Conservation (phyloP, 2,329 filamentous ascomycete species). For the Coniochaeta ligniaria region DNA sequence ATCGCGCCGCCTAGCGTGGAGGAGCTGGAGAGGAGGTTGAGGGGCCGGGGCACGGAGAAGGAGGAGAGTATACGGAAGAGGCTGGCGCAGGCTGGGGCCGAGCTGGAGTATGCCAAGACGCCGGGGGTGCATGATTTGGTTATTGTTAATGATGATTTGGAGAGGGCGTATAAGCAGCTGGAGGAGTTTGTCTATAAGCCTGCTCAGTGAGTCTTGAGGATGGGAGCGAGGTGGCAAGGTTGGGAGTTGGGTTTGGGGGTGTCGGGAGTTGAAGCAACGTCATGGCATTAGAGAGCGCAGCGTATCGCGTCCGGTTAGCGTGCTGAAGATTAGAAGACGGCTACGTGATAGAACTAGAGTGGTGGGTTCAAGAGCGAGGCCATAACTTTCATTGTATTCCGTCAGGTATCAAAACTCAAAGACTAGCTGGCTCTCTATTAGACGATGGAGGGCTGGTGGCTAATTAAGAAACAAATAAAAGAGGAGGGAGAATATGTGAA, state of each 20-base stretch:
- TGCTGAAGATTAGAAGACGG: neutral
- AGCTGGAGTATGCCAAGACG: slow-evolving; percentile 65
- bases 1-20: slow-evolving; percentile 72
- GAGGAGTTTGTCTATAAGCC: slow-evolving; percentile 34
- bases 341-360: neutral
- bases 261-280: neutral
- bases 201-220: slow-evolving; percentile 15
- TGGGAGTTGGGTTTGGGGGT: slow-evolving; percentile 12
- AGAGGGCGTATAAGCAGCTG: slow-evolving; percentile 43
- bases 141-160: slow-evolving; percentile 31
- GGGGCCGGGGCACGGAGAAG: slow-evolving; percentile 70
- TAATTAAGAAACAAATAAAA: slow-evolving; percentile 21
- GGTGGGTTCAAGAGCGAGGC: neutral
- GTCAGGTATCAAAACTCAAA: slow-evolving; percentile 32
- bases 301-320: neutral
- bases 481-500: slow-evolving; percentile 16
- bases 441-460: slow-evolving; percentile 16
- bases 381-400: slow-evolving; percentile 19
- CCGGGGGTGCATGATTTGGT: slow-evolving; percentile 47
- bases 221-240: too few species aligned
- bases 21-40: slow-evolving; percentile 65
- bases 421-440: slow-evolving; percentile 29
- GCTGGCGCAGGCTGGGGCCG: slow-evolving; percentile 62
- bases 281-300: neutral
- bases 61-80: slow-evolving; percentile 66